Evolutionary conservation across 1,284 basidiomycete species (phyloP), one percentile per base, ranked within the genome.

Genomic region (Papiliotrema terrestris): DNA sequence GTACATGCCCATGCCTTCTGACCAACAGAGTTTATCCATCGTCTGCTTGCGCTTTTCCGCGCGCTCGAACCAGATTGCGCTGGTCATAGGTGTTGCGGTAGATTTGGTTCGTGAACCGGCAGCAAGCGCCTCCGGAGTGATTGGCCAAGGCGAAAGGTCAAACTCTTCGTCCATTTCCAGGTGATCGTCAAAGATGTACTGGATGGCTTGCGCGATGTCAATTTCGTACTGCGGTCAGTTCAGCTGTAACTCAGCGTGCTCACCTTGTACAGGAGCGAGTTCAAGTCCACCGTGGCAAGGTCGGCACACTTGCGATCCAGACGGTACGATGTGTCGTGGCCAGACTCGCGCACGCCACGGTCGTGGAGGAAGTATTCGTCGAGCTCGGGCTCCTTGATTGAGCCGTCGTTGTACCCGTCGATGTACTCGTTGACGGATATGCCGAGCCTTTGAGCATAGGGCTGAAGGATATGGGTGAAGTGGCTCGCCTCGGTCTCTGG

Each of bases 301-400:
- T 98, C 94, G 22, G 92, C 84, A 69, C 94, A 98, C 51, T 80
- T 79, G 63, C 92, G 94, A 81, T 98, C 95, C 69, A 98, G 89
- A 13, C 96, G 86, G 77, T 98, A 98, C 2, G 92, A 90, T 57
- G 95, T 98, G 77, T 98, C 95, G 78, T 98, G 95, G 29, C 95
- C 95, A 29, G 87, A 90, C 78, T 94, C 91, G 52, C 93, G 87
- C 42, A 97, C 92, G 2, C 91, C 84, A 56, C 94, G 89, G 74
- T 98, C 95, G 78, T 98, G 95, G 65, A 94, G 76, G 82, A 98
- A 98, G 80, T 98, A 98, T 68, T 93, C 92, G 78, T 98, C 95
- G 5, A 98, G 83, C 59, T 82, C 84, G 8, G 94, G 93, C 77
- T 96, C 94, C 62, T 85, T 81, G 68, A 98, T 80, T 46, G 83